phyloP scores from a whole-genome alignment of 129 eudicot species.

The Lonicera japonica region DNA sequence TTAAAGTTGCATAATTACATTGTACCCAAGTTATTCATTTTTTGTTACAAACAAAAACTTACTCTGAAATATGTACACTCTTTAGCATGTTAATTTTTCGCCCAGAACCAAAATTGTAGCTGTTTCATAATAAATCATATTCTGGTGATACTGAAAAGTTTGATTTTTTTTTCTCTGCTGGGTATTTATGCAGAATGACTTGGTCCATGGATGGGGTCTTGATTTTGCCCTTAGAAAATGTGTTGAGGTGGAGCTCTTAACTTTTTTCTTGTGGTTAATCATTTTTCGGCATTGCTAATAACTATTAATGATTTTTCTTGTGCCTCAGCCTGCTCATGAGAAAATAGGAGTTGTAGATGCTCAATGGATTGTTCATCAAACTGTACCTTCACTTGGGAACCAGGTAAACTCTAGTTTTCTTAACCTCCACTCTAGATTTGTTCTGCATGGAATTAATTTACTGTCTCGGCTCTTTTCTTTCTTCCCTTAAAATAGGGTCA shows the following conservation, averaged over 20 bases:
- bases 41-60: not conserved
- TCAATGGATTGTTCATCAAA: slow-evolving; percentile 87
- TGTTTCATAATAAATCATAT: not conserved
- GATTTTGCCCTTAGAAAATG: slow-evolving; percentile 85
- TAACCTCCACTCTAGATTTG: not conserved
- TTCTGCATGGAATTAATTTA: not conserved
- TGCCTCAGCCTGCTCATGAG: slow-evolving; percentile 80
- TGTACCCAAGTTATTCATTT: not conserved
- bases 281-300: not conserved
- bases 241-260: slow-evolving; percentile 48
- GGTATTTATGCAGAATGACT: slow-evolving; percentile 57
- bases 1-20: not conserved
- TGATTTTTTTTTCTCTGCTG: not conserved
- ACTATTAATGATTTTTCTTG: not conserved
- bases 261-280: not conserved
- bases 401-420: slow-evolving; percentile 40
- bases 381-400: slow-evolving; percentile 85
- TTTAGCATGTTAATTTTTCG: too few species aligned
- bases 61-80: too few species aligned
- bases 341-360: slow-evolving; percentile 94
- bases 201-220: slow-evolving; percentile 92
- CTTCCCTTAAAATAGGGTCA: slow-evolving; percentile 25
- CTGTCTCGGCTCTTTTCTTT: not conserved
- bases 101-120: too few species aligned
- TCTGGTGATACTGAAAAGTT: not conserved